Percentiles rank a stretch among this genome's conserved stretches.
Conservation (phyloP, 1,284 basidiomycete species). For the Irpex sp. region DNA sequence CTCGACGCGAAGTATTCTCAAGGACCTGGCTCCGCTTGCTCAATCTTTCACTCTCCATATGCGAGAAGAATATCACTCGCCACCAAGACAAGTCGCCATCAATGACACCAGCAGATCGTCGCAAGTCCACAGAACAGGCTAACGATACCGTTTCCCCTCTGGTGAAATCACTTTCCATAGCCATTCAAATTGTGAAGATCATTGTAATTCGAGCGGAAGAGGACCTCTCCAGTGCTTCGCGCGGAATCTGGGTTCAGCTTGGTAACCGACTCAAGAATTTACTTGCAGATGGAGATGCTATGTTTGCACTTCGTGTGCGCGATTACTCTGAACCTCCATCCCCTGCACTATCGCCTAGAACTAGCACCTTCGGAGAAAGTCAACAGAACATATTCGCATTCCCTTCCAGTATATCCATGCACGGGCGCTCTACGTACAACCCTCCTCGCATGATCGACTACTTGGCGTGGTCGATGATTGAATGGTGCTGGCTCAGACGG, state of each 20-base stretch:
- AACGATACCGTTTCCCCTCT: conserved; percentile 25
- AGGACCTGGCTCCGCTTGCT: conserved; percentile 66
- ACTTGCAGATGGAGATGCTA: conserved; percentile 55
- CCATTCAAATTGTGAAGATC: conserved; percentile 69
- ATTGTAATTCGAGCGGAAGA: conserved; percentile 60
- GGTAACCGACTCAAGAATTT: conserved; percentile 44
- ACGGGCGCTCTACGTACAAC: conserved; percentile 21
- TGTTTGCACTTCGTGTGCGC: conserved; percentile 42
- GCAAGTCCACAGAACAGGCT: conserved; percentile 31
- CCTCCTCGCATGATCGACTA: conserved; percentile 67
- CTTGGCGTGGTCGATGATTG: conserved; percentile 69
- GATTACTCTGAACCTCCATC: conserved; percentile 42
- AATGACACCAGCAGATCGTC: conserved; percentile 27
- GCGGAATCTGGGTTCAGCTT: conserved; percentile 62
- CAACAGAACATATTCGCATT: conserved; percentile 25
- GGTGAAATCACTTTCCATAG: conserved; percentile 47
- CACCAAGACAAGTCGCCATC: conserved; percentile 12
- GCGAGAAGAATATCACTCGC: conserved; percentile 30
- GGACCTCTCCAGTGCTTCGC: conserved; percentile 50
- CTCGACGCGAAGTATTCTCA: conserved; percentile 41
- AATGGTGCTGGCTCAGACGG: conserved; percentile 61
- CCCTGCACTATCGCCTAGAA: conserved; percentile 39
- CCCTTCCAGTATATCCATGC: conserved; percentile 20
- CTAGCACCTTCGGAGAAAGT: conserved; percentile 25
- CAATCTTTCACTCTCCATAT: conserved; percentile 49